Evolutionary conservation across 352 stramenopile genomes (phyloP), one percentile per base, ranked within the genome.

Genomic region (Globisporangium ultimum): DNA sequence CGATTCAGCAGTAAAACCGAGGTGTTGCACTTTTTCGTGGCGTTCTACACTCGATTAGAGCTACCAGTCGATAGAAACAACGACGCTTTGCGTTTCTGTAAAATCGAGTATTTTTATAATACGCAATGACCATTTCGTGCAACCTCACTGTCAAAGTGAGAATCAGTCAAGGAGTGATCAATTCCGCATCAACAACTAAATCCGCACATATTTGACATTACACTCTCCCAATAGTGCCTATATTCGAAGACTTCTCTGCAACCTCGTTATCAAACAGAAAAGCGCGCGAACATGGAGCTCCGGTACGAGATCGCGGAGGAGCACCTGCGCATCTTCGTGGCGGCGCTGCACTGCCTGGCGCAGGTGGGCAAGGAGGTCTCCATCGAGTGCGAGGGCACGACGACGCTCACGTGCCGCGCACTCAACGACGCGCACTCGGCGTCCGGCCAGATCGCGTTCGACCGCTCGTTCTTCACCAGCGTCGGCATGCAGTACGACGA

Each of bases 341-440:
- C 84, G 54, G 80, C 80, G 60, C 70, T 95, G 46, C 78, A 90
- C 52, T 93, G 77, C 59, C 76, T 95, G 47, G 71, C 78, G 51
- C 83, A 93, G 60, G 68, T 92, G 7, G 82, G 84, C 53, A 92
- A 91, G 67, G 84, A 95, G 66, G 49, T 95, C 4, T 85, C 80
- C 2, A 55, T 93, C 18, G 84, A 95, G 71, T 80, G 74, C 60
- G 80, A 93, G n/a, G 65, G 55, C 45, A 58, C 55, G 5, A 32
- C 61, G 17, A 62, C 72, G 42, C 68, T 95, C 49, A 91, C 74
- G 38, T 79, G 78, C 18, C 84, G 83, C 50, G 80, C 80, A 55
- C 72, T 95, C 49, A 95, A 95, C 63, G 86, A 95, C 52, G 80
- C 86, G 62, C 86, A 90, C 63, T 95, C 86, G 48, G 86, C 83